Conservation (phyloP, 2,329 filamentous ascomycete species). For the Periconia digitata region DNA sequence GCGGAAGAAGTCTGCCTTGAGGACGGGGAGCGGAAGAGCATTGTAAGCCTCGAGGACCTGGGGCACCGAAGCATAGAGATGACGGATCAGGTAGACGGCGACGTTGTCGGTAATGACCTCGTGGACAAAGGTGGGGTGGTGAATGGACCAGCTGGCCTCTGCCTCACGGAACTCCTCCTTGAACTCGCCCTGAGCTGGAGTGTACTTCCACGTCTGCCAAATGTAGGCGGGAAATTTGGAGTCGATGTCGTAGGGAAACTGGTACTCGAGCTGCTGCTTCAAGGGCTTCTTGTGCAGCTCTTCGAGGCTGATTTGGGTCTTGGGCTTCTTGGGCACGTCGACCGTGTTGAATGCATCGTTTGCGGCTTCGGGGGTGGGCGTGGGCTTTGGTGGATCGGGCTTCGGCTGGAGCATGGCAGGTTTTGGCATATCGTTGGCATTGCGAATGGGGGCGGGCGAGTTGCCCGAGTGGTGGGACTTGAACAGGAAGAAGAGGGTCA, state of each 20-base stretch:
- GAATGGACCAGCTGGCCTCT: conserved; percentile 85
- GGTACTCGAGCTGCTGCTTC: conserved; percentile 81
- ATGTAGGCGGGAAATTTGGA: conserved; percentile 94
- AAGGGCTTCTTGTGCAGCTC: conserved; percentile 73
- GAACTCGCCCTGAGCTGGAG: conserved; percentile 76
- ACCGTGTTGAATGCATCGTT: conserved; percentile 33
- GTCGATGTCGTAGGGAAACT: conserved; percentile 89
- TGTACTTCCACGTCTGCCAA: conserved; percentile 98
- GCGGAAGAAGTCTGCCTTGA: conserved; percentile 68
- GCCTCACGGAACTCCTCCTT: conserved; percentile 71
- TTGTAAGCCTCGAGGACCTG: conserved; percentile 54
- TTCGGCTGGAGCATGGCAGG: conserved; percentile 35
- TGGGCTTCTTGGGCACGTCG: conserved; percentile 44
- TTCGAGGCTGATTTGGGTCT: conserved; percentile 64
- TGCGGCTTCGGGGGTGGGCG: conserved; percentile 12
- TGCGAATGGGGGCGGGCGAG: conserved; percentile 32
- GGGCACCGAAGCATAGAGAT: conserved; percentile 75
- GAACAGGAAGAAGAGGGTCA: conserved; percentile 71
- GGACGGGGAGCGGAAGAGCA: conserved; percentile 51
- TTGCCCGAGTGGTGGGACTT: conserved; percentile 57
- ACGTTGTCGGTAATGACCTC: conserved; percentile 95
- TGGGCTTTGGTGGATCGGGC: conserved; percentile 13
- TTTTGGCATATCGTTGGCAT: conserved; percentile 40
- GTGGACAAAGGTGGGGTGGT: conserved; percentile 90
- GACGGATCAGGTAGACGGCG: conserved; percentile 75